Percentiles rank a stretch among this genome's conserved stretches.
Evolutionary conservation across 2,329 filamentous ascomycete species (phyloP).

Genomic region (Diaporthe sp.): DNA sequence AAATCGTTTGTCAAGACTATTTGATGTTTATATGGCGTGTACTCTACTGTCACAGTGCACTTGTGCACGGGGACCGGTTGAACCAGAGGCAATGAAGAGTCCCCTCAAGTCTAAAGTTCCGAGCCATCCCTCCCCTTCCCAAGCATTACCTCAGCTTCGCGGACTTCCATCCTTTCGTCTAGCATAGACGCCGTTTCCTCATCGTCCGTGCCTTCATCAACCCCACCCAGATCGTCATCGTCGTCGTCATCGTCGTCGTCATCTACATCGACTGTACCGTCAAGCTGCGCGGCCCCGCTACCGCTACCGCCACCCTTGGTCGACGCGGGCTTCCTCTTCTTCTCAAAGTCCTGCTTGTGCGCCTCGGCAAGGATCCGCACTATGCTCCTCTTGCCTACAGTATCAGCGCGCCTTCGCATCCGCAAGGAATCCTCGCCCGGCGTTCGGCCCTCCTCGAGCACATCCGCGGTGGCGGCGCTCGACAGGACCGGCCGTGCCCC

Average conservation of each 20-base stretch:
- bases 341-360: constrained; percentile 92
- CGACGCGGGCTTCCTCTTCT: constrained; percentile 67
- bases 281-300: constrained; percentile 25
- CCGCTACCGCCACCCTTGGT: constrained; percentile 4
- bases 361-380: constrained; percentile 81
- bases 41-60: not conserved
- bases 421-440: constrained; percentile 34
- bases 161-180: constrained; percentile 46
- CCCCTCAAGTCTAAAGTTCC: not conserved
- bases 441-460: constrained; percentile 39
- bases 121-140: constrained; percentile 35
- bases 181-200: constrained; percentile 47
- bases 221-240: constrained; percentile 38
- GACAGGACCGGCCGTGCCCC: constrained; percentile 40
- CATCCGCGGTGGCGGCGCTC: constrained; percentile 38
- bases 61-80: not conserved
- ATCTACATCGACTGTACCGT: constrained; percentile 38
- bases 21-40: not conserved
- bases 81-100: not conserved
- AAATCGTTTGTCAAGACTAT: no score
- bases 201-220: constrained; percentile 50
- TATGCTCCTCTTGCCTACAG: constrained; percentile 55
- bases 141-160: constrained; percentile 45
- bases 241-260: constrained; percentile 40
- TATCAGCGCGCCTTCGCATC: constrained; percentile 48